These are phyloP conservation scores for Selaginella moellendorffii DNA, from an alignment of 75 land plant species.

Conservation along the genomic window DNA sequence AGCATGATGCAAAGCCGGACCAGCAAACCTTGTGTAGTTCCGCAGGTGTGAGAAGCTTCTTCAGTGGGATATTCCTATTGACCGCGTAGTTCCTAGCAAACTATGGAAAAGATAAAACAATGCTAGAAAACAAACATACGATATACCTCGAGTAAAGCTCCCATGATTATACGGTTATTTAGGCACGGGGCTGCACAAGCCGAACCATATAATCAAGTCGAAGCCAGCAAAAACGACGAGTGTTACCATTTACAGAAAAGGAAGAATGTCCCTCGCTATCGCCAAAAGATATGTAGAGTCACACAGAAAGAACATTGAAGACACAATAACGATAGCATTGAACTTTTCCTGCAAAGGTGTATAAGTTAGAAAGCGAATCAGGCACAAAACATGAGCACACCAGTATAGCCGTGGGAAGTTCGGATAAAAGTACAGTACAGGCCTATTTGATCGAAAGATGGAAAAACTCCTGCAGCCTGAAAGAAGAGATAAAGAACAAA, in stretches of 20 bases:
- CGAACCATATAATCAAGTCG: neutral
- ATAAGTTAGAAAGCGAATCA: neutral
- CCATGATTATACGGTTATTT: conserved; percentile 45
- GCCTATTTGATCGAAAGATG: conserved; percentile 27
- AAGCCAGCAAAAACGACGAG: conserved; percentile 5
- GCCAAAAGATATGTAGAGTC: conserved; percentile 56
- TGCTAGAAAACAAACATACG: neutral
- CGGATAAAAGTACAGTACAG: conserved; percentile 44
- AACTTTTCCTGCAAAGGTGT: conserved; percentile 49
- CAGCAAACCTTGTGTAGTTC: conserved; percentile 52
- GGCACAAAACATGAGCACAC: too few relatives aligned
- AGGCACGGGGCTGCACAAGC: conserved; percentile 51
- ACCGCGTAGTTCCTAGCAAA: conserved; percentile 58
- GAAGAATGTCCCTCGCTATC: conserved; percentile 47
- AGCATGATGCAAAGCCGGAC: neutral
- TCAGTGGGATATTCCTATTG: conserved; percentile 37
- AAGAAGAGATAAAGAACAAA: too few relatives aligned
- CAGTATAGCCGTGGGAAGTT: conserved; percentile 28
- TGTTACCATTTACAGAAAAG: conserved; percentile 63
- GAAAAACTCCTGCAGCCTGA: neutral
- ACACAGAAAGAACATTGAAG: conserved; percentile 44
- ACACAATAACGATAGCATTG: conserved; percentile 44
- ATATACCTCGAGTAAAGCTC: conserved; percentile 54
- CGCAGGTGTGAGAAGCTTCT: conserved; percentile 51
- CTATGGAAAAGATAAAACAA: conserved; percentile 13